Evolutionary conservation across 1,284 basidiomycete species (phyloP).

Genomic region (Cryptococcus jaspeensis): DNA sequence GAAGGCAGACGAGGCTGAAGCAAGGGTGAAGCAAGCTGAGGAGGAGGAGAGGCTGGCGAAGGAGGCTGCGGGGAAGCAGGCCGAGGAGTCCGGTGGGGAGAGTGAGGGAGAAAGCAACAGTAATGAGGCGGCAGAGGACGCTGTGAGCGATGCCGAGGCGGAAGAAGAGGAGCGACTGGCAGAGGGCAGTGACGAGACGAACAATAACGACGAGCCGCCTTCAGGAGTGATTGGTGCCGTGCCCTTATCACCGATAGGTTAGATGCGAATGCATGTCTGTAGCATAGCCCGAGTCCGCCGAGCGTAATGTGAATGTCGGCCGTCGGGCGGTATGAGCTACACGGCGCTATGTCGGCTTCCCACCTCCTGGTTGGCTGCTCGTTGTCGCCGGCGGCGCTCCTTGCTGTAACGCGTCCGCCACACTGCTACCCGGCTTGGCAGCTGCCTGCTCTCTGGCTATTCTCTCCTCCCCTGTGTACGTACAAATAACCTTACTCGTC

Average conservation of each 20-base stretch:
- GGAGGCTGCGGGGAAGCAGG: background rate
- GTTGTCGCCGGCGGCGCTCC: conserved; percentile 7
- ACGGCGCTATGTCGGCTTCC: background rate
- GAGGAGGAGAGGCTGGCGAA: conserved; percentile 1
- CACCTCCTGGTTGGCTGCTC: background rate
- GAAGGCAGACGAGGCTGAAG: conserved; percentile 3
- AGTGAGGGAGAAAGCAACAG: background rate
- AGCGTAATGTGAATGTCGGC: no score
- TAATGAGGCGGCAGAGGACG: background rate
- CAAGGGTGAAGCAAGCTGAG: conserved; percentile 4
- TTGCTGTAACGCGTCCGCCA: conserved; percentile 6
- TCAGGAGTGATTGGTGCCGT: conserved; percentile 4
- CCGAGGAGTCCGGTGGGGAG: background rate
- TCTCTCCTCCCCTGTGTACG: conserved; percentile 15
- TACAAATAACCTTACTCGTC: background rate
- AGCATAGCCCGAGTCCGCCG: background rate
- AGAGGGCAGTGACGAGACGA: background rate
- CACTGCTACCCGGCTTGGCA: conserved; percentile 1
- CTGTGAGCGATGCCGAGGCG: background rate
- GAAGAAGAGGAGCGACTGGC: background rate
- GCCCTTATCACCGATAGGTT: conserved; percentile 4
- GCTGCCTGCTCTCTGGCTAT: conserved; percentile 5
- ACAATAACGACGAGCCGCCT: background rate
- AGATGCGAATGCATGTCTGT: background rate
- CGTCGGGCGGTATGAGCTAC: background rate